Evolutionary conservation across 2,329 filamentous ascomycete genomes (phyloP).

Genomic region (Cercospora berteroae): DNA sequence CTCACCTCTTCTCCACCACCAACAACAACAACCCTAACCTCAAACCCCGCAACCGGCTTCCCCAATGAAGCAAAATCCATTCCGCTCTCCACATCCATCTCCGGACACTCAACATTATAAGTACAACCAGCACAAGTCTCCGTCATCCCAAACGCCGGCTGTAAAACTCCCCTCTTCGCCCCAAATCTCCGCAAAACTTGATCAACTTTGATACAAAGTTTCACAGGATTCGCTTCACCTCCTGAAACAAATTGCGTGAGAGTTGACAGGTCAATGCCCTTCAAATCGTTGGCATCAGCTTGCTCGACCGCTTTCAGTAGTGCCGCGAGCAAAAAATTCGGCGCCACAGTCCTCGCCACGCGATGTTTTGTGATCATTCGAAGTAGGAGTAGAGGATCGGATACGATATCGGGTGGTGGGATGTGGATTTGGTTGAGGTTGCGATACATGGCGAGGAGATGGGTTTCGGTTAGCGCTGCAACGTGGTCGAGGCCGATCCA

Average conservation of each 20-base stretch:
- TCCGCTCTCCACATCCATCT: slow-evolving; percentile 9
- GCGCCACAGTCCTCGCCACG: slow-evolving; percentile 47
- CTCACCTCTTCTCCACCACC: not conserved
- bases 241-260: slow-evolving; percentile 41
- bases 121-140: slow-evolving; percentile 25
- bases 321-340: slow-evolving; percentile 42
- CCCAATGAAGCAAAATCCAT: slow-evolving; percentile 22
- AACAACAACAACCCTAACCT: slow-evolving; percentile 5
- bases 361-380: slow-evolving; percentile 43
- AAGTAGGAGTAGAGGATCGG: slow-evolving; percentile 42
- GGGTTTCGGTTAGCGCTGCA: slow-evolving; percentile 52
- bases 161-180: slow-evolving; percentile 13
- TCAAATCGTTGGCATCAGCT: not conserved
- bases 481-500: slow-evolving; percentile 57
- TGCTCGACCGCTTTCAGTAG: not conserved
- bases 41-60: not conserved
- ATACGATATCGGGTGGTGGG: slow-evolving; percentile 41
- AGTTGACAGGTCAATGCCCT: not conserved
- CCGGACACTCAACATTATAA: slow-evolving; percentile 18
- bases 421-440: slow-evolving; percentile 50
- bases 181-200: not conserved
- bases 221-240: slow-evolving; percentile 45
- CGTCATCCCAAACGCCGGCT: slow-evolving; percentile 20
- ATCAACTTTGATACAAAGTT: slow-evolving; percentile 7
- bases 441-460: slow-evolving; percentile 49